phyloP scores from a whole-genome alignment of 495 filamentous ascomycete species.

The Aspergillus panamensis region DNA sequence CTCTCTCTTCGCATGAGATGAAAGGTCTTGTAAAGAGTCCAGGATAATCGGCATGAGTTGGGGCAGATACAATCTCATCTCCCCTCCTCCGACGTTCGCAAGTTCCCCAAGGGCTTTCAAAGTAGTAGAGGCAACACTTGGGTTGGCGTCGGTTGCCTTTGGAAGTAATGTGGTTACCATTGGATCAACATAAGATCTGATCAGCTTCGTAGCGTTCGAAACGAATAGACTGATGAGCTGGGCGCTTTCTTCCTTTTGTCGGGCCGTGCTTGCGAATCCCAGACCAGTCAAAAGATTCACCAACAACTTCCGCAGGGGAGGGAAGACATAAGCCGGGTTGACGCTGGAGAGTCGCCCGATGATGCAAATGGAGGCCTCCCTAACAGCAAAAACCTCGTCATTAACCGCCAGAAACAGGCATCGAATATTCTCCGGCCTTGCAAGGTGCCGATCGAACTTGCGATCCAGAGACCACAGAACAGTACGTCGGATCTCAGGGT shows the following conservation, averaged over 20 bases:
- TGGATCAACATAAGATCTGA: conserved; percentile 92
- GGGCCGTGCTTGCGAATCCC: conserved; percentile 88
- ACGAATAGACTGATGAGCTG: conserved; percentile 90
- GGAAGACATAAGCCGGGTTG: conserved; percentile 97
- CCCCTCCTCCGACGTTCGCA: conserved; percentile 84
- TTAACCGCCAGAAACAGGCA: conserved; percentile 96
- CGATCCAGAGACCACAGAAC: conserved; percentile 85
- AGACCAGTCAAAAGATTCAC: conserved; percentile 95
- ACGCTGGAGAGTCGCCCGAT: conserved; percentile 87
- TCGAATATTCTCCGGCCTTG: conserved; percentile 92
- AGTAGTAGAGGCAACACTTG: conserved; percentile 87
- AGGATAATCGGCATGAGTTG: conserved; percentile 93
- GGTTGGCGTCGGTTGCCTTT: conserved; percentile 76
- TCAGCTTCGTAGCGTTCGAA: conserved; percentile 81
- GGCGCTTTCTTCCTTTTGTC: conserved; percentile 93
- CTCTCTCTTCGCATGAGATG: conserved; percentile 81
- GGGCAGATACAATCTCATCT: conserved; percentile 84
- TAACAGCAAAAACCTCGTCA: conserved; percentile 85
- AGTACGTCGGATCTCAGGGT: conserved; percentile 80
- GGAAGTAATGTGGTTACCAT: conserved; percentile 88
- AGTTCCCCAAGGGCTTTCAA: conserved; percentile 89
- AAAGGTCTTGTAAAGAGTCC: conserved; percentile 85
- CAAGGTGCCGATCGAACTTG: conserved; percentile 91
- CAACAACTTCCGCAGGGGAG: conserved; percentile 85
- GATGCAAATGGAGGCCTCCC: conserved; percentile 92